Conservation (phyloP, 2,329 filamentous ascomycete species). For the Cladosporium sp. region DNA sequence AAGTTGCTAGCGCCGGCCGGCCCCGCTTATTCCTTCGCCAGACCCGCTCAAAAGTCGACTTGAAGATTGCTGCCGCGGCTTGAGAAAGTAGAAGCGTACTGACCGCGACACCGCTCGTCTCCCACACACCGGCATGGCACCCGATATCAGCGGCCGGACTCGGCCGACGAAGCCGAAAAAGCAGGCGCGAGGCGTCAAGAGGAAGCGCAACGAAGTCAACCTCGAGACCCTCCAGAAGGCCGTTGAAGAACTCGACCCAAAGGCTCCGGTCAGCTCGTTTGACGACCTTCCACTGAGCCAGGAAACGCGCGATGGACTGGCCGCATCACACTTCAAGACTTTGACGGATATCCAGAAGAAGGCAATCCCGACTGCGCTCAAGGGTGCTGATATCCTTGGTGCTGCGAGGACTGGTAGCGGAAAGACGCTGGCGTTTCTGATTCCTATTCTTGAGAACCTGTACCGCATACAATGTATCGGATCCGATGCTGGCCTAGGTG, state of each 20-base stretch:
- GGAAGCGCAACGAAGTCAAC: constrained; percentile 47
- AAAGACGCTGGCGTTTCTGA: constrained; percentile 87
- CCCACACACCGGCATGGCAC: constrained; percentile 15
- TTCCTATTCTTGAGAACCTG: constrained; percentile 88
- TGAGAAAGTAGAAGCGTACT: no score
- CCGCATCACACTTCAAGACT: constrained; percentile 79
- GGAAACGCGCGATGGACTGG: constrained; percentile 70
- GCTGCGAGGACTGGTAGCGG: constrained; percentile 94
- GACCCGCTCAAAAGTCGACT: no score
- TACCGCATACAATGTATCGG: constrained; percentile 87
- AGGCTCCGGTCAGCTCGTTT: constrained; percentile 60
- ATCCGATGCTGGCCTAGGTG: constrained; percentile 76
- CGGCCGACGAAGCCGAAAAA: constrained; percentile 51
- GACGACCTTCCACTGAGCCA: constrained; percentile 78
- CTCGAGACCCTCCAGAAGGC: constrained; percentile 35
- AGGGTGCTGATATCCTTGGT: constrained; percentile 81
- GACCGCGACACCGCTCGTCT: no score
- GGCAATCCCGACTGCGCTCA: constrained; percentile 81
- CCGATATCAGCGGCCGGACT: constrained; percentile 37
- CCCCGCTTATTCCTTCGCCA: no score
- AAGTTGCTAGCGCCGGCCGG: no score
- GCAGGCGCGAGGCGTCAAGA: constrained; percentile 37
- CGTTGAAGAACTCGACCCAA: constrained; percentile 49
- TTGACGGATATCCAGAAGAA: constrained; percentile 87
- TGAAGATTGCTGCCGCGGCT: no score